phyloP scores from a whole-genome alignment of 805 yeast genomes.

The Jamesozyma spencerorum region DNA sequence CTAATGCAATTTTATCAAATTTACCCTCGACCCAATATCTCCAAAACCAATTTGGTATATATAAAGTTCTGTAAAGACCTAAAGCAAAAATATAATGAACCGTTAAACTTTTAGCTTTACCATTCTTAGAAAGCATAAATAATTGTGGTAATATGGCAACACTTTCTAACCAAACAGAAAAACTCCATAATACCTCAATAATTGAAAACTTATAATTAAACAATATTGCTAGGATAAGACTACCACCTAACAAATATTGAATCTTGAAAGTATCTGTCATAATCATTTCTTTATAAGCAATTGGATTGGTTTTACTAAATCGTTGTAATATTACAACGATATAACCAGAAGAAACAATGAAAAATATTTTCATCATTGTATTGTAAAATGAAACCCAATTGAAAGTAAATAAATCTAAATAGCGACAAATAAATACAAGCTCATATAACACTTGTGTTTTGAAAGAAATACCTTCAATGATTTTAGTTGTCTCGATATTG shows the following conservation, averaged over 20 bases:
- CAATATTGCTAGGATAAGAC: constrained; percentile 48
- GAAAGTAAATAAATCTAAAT: constrained; percentile 45
- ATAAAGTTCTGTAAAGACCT: constrained; percentile 81
- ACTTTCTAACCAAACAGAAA: constrained; percentile 85
- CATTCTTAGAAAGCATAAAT: constrained; percentile 80
- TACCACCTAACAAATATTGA: constrained; percentile 57
- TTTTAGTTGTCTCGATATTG: constrained; percentile 52
- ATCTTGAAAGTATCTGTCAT: constrained; percentile 67
- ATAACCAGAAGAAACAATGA: constrained; percentile 65
- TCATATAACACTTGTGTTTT: constrained; percentile 80
- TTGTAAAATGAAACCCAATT: constrained; percentile 63
- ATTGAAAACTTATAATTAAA: constrained; percentile 58
- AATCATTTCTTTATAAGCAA: constrained; percentile 43
- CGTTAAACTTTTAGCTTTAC: constrained; percentile 80
- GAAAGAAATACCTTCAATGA: constrained; percentile 76
- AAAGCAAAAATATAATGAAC: constrained; percentile 89
- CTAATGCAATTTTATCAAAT: constrained; percentile 60
- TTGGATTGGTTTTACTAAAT: constrained; percentile 39
- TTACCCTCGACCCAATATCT: constrained; percentile 54
- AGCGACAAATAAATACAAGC: constrained; percentile 63
- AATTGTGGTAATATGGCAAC: constrained; percentile 90
- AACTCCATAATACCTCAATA: constrained; percentile 72
- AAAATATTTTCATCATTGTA: constrained; percentile 71
- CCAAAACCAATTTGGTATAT: constrained; percentile 92
- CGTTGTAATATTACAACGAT: constrained; percentile 60